Conservation (phyloP, 2,329 filamentous ascomycete genomes). For the Boeremia exigua region DNA sequence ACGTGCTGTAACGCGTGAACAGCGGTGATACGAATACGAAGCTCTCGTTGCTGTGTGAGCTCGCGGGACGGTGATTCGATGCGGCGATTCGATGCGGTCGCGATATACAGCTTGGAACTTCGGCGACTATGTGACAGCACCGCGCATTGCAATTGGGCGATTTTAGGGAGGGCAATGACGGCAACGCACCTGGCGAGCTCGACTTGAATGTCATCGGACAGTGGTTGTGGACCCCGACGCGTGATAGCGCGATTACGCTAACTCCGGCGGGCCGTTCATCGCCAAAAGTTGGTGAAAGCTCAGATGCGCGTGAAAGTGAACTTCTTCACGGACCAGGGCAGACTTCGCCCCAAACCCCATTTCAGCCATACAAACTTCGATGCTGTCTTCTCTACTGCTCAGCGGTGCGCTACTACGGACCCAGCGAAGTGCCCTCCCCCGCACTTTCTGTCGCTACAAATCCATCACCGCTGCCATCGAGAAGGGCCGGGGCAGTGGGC, state of each 20-base stretch:
- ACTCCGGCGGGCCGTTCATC: conserved; percentile 10
- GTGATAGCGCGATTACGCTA: conserved; percentile 2
- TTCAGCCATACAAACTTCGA: conserved; percentile 12
- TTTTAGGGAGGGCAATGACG: background rate
- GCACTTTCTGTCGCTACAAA: conserved; percentile 35
- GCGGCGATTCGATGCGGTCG: background rate
- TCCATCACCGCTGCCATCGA: conserved; percentile 44
- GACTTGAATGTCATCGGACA: background rate
- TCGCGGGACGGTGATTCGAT: background rate
- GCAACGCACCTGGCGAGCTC: background rate
- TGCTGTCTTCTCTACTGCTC: conserved; percentile 27
- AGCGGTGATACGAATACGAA: background rate
- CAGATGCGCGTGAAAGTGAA: conserved; percentile 2
- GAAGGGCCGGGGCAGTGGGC: conserved; percentile 28
- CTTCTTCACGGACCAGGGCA: background rate
- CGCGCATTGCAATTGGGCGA: background rate
- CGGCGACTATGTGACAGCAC: background rate
- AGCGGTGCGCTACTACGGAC: conserved; percentile 26
- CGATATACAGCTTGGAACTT: too few relatives aligned
- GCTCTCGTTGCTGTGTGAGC: background rate
- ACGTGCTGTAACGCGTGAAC: background rate
- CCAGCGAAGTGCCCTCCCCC: conserved; percentile 20
- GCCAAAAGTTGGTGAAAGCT: conserved; percentile 11
- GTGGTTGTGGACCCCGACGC: background rate
- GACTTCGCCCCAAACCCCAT: background rate